These are phyloP conservation scores for Paramecium bursaria DNA, from an alignment of 73 alveolate species.

Conservation along the genomic window DNA sequence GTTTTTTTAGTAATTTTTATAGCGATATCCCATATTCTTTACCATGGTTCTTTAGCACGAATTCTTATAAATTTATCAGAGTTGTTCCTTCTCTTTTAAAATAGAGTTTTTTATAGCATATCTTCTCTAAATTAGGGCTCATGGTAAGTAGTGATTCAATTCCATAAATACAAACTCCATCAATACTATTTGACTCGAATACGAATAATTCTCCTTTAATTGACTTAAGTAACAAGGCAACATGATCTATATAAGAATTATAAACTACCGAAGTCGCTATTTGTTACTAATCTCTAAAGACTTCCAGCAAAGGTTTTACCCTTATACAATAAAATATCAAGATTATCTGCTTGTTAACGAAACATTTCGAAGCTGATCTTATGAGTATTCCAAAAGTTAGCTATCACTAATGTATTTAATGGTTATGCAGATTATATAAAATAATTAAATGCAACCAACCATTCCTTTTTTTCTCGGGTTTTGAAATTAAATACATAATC, in stretches of 20 bases:
- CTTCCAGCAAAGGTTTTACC: slow-evolving; percentile 65
- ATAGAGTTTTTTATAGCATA: slow-evolving; percentile 57
- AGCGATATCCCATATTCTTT: slow-evolving; percentile 23
- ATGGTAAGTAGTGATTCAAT: slow-evolving; percentile 68
- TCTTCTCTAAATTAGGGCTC: neutral
- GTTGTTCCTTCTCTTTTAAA: slow-evolving; percentile 35
- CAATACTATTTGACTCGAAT: slow-evolving; percentile 68
- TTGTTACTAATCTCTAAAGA: slow-evolving; percentile 58
- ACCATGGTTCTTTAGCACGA: slow-evolving; percentile 59
- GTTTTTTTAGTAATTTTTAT: slow-evolving; percentile 16
- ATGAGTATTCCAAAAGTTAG: slow-evolving; percentile 54
- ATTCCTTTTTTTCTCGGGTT: too few species aligned
- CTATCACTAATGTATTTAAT: too few species aligned
- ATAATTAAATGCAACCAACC: too few species aligned
- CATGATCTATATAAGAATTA: slow-evolving; percentile 48
- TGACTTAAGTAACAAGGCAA: slow-evolving; percentile 60
- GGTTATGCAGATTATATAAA: too few species aligned
- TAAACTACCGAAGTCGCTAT: slow-evolving; percentile 61
- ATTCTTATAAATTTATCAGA: slow-evolving; percentile 47
- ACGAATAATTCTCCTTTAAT: slow-evolving; percentile 55
- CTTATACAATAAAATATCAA: slow-evolving; percentile 62
- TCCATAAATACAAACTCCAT: slow-evolving; percentile 65
- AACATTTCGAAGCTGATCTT: slow-evolving; percentile 25
- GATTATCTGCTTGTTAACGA: slow-evolving; percentile 55
- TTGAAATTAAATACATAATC: too few species aligned